Evolutionary conservation across 345 rosid species (phyloP).

Genomic region (Lepidium africanum): DNA sequence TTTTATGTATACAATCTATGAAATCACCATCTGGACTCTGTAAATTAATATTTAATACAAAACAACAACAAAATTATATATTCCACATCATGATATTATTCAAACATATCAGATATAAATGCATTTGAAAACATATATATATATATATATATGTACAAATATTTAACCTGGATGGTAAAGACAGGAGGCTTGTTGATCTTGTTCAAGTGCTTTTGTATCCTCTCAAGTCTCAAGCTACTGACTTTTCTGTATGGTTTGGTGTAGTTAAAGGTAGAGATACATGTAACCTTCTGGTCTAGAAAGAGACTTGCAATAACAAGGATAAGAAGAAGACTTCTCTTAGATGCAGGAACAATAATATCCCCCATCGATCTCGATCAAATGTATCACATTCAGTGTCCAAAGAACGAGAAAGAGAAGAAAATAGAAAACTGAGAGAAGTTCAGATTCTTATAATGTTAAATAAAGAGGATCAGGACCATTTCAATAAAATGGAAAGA

Average conservation of each 20-base stretch:
- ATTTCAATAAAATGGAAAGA: slow-evolving; percentile 24
- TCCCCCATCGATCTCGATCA: slow-evolving; percentile 10
- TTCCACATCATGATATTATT: not conserved
- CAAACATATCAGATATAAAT: not conserved
- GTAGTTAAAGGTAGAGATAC: slow-evolving; percentile 40
- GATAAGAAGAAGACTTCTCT: slow-evolving; percentile 13
- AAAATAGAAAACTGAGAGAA: slow-evolving; percentile 12
- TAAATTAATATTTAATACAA: not conserved
- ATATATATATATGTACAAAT: not conserved
- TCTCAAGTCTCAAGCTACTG: slow-evolving; percentile 61
- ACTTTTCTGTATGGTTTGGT: slow-evolving; percentile 47
- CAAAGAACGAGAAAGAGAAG: slow-evolving; percentile 21
- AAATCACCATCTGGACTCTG: slow-evolving; percentile 89
- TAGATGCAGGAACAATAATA: slow-evolving; percentile 5
- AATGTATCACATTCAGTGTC: slow-evolving; percentile 42
- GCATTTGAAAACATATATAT: not conserved
- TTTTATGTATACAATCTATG: slow-evolving; percentile 80
- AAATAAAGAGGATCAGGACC: not conserved
- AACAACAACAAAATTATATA: not conserved
- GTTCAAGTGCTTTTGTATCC: slow-evolving; percentile 74
- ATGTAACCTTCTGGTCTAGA: slow-evolving; percentile 9
- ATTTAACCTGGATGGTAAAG: slow-evolving; percentile 66
- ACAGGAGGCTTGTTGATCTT: slow-evolving; percentile 80
- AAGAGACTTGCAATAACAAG: slow-evolving; percentile 21
- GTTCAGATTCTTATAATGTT: not conserved